Evolutionary conservation across 768 basidiomycete species (phyloP).

Genomic region (Phlegmacium glaucopus): DNA sequence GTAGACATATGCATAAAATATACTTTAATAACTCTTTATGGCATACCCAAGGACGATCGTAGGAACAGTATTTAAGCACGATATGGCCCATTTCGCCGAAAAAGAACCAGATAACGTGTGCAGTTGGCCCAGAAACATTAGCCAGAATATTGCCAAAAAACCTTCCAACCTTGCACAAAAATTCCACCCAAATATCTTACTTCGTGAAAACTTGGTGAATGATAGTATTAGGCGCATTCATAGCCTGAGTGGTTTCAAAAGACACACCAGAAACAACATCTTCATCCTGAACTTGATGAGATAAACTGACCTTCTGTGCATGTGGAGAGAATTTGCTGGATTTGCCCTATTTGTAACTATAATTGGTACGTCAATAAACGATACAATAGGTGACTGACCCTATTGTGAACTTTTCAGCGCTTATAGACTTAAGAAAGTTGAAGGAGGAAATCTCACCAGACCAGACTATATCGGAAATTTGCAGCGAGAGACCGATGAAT

Average conservation of each 20-base stretch:
- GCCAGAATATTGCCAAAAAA: too few relatives aligned
- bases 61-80: too few relatives aligned
- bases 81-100: too few relatives aligned
- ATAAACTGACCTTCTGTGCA: conserved; percentile 88
- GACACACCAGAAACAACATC: conserved; percentile 85
- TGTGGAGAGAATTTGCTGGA: conserved; percentile 93
- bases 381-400: conserved; percentile 16
- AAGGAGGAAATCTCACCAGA: conserved; percentile 58
- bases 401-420: conserved; percentile 6
- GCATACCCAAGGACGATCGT: too few relatives aligned
- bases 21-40: too few relatives aligned
- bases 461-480: conserved; percentile 92
- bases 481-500: conserved; percentile 86
- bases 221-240: conserved; percentile 29
- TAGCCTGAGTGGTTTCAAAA: not conserved
- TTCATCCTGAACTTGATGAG: conserved; percentile 82
- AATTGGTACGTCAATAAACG: not conserved
- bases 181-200: not conserved
- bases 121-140: too few relatives aligned
- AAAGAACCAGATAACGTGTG: too few relatives aligned
- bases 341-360: conserved; percentile 57
- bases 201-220: not conserved
- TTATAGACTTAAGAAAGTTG: not conserved
- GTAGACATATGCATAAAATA: too few relatives aligned
- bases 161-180: too few relatives aligned